phyloP scores from a whole-genome alignment of 352 stramenopile species.

The Phytophthora pistaciae region DNA sequence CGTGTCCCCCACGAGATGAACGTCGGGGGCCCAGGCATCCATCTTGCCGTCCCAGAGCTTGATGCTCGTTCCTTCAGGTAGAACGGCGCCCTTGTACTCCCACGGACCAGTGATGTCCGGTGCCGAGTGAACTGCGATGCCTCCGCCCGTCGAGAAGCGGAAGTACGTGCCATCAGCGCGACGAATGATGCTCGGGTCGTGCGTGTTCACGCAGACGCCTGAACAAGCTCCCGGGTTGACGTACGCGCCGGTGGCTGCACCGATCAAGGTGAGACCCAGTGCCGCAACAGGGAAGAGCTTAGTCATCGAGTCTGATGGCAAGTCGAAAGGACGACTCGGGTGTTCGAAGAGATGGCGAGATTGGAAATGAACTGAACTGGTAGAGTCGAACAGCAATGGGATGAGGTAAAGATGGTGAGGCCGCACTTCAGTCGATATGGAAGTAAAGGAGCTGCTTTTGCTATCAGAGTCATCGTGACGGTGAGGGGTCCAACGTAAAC shows the following conservation, averaged over 20 bases:
- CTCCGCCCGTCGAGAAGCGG: slow-evolving; percentile 34
- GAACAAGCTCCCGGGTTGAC: slow-evolving; percentile 22
- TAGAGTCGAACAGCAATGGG: background rate
- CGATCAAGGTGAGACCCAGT: slow-evolving; percentile 10
- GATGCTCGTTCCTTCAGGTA: slow-evolving; percentile 34
- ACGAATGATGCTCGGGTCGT: slow-evolving; percentile 40
- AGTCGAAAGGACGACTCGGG: background rate
- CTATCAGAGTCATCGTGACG: background rate
- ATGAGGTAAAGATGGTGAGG: background rate
- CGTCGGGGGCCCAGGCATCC: slow-evolving; percentile 27
- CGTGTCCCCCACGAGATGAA: slow-evolving; percentile 33
- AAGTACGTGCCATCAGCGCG: slow-evolving; percentile 37
- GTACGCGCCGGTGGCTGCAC: slow-evolving; percentile 8
- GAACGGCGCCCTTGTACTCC: slow-evolving; percentile 29
- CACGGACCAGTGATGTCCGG: slow-evolving; percentile 24
- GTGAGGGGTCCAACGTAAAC: too few relatives aligned
- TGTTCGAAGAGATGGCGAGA: background rate
- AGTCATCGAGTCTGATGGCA: background rate
- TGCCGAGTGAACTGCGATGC: slow-evolving; percentile 28
- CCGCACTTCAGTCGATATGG: too few relatives aligned
- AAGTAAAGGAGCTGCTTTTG: background rate
- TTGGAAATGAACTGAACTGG: slow-evolving; percentile 1
- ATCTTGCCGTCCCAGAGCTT: slow-evolving; percentile 37
- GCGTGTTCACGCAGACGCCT: slow-evolving; percentile 30
- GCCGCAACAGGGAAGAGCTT: slow-evolving; percentile 1